A percentile compares a stretch with the other conserved stretches of the same genome.
Evolutionary conservation across 1,284 basidiomycete genomes (phyloP).

Genomic region (Ceratobasidium papillatum): DNA sequence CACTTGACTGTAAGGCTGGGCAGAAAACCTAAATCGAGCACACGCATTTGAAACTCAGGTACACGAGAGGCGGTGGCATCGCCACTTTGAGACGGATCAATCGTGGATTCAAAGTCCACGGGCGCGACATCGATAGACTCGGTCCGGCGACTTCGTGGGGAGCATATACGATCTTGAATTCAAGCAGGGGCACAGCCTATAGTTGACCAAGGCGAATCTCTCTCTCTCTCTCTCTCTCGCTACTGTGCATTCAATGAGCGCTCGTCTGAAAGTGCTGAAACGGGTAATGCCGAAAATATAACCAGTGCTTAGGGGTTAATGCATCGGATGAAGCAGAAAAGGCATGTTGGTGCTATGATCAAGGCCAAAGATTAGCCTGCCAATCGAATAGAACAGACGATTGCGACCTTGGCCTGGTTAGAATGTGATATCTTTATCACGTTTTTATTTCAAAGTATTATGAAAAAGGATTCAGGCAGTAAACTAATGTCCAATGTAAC

Average conservation of each 20-base stretch:
- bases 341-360: too few species aligned
- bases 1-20: background rate
- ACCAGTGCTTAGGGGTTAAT: too few species aligned
- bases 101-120: constrained; percentile 17
- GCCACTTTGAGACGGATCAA: background rate
- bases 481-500: background rate
- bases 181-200: background rate
- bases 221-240: too few species aligned
- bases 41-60: background rate
- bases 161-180: background rate
- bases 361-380: too few species aligned
- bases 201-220: background rate
- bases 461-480: background rate
- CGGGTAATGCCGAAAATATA: too few species aligned
- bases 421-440: too few species aligned
- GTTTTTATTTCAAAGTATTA: background rate
- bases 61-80: background rate
- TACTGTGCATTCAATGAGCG: too few species aligned
- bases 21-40: background rate
- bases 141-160: background rate
- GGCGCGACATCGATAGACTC: background rate
- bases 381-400: too few species aligned
- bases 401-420: too few species aligned
- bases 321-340: too few species aligned
- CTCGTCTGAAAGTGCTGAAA: too few species aligned